Evolutionary conservation across 768 basidiomycete genomes (phyloP).

Genomic region (Boletus vinaceobasis): DNA sequence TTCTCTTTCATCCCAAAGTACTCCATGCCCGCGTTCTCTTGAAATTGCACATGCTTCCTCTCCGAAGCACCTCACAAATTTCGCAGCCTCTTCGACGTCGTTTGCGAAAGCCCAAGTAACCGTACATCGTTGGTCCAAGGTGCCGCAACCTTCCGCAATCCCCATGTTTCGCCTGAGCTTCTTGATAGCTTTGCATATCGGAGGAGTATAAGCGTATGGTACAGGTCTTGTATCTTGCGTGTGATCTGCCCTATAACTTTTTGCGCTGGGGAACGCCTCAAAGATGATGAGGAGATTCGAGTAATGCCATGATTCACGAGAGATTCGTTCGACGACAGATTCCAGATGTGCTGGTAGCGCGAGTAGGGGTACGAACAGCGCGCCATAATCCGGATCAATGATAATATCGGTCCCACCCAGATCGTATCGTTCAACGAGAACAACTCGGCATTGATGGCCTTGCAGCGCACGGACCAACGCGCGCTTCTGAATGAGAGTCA

Average conservation of each 20-base stretch:
- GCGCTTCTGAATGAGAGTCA: slow-evolving; percentile 67
- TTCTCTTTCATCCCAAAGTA: slow-evolving; percentile 54
- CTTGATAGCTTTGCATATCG: slow-evolving; percentile 66
- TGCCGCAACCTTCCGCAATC: slow-evolving; percentile 58
- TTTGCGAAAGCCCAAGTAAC: slow-evolving; percentile 63
- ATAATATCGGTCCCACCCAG: slow-evolving; percentile 64
- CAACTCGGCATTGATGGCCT: slow-evolving; percentile 42
- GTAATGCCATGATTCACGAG: slow-evolving; percentile 63
- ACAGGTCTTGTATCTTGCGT: slow-evolving; percentile 3
- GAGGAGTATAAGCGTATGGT: slow-evolving; percentile 56
- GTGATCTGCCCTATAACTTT: slow-evolving; percentile 29
- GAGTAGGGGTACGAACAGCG: slow-evolving; percentile 47
- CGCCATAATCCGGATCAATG: slow-evolving; percentile 57
- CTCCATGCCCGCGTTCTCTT: slow-evolving; percentile 33
- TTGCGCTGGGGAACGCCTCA: slow-evolving; percentile 57
- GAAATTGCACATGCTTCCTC: slow-evolving; percentile 51
- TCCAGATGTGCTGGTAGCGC: slow-evolving; percentile 50
- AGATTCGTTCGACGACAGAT: slow-evolving; percentile 41
- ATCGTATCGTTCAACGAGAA: slow-evolving; percentile 61
- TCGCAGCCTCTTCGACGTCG: slow-evolving; percentile 54
- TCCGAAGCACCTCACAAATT: slow-evolving; percentile 53
- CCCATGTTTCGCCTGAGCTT: slow-evolving; percentile 61
- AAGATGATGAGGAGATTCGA: slow-evolving; percentile 55
- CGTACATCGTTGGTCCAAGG: slow-evolving; percentile 41
- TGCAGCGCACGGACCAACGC: slow-evolving; percentile 52